Conservation (phyloP, 2,329 filamentous ascomycete species). For the Aspergillus caelatus region DNA sequence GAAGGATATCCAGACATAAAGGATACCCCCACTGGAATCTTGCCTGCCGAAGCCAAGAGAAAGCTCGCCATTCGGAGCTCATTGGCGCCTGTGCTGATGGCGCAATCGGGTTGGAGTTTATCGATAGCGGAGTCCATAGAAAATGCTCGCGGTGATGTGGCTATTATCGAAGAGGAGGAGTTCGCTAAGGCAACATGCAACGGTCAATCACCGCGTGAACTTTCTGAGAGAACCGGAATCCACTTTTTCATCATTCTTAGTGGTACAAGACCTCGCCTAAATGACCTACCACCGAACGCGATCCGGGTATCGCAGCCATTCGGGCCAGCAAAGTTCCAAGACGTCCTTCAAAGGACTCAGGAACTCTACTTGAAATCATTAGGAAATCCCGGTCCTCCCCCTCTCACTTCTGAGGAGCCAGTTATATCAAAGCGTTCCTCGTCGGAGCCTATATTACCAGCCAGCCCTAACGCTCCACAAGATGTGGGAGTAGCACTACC, state of each 20-base stretch:
- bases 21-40: conserved; percentile 24
- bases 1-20: conserved; percentile 27
- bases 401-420: no score
- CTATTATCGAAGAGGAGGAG: conserved; percentile 29
- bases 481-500: conserved; percentile 10
- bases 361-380: not conserved
- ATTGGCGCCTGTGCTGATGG: conserved; percentile 27
- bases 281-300: conserved; percentile 1
- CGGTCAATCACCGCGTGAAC: conserved; percentile 13
- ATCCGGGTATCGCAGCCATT: conserved; percentile 21
- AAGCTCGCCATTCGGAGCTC: conserved; percentile 31
- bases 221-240: conserved; percentile 10
- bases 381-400: not conserved
- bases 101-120: conserved; percentile 26
- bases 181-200: conserved; percentile 19
- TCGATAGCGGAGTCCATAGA: conserved; percentile 28
- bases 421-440: not conserved
- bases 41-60: conserved; percentile 30
- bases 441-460: not conserved
- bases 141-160: conserved; percentile 28
- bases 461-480: not conserved
- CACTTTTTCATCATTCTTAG: conserved; percentile 26
- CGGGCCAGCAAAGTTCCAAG: conserved; percentile 11
- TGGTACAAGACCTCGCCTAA: conserved; percentile 1
- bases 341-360: conserved; percentile 7